phyloP scores from a whole-genome alignment of 441 rosid species.

The Adansonia gregorii region DNA sequence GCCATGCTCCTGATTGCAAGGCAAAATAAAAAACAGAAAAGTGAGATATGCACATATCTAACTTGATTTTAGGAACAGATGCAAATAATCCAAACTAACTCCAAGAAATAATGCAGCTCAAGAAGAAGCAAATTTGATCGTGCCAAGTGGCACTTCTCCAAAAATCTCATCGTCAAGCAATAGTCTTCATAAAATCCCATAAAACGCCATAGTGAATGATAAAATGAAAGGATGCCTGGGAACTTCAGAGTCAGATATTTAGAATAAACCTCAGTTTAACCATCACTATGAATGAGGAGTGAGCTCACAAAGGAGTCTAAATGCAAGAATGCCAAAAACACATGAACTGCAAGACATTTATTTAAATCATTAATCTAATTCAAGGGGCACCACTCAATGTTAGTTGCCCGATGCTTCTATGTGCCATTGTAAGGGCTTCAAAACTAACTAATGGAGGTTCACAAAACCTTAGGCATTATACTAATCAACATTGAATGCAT shows the following conservation, averaged over 20 bases:
- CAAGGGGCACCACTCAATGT: not conserved
- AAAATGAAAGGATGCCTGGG: not conserved
- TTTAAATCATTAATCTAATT: not conserved
- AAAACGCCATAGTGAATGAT: not conserved
- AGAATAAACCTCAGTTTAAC: not conserved
- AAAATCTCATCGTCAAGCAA: conserved; percentile 1
- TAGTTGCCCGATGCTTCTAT: not conserved
- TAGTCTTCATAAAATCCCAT: not conserved
- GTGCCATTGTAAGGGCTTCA: conserved; percentile 3
- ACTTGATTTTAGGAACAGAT: conserved; percentile 8
- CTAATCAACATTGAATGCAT: not conserved
- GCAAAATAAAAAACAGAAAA: conserved; percentile 19
- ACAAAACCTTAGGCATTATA: conserved; percentile 16
- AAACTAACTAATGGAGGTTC: not conserved
- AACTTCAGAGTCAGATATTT: not conserved
- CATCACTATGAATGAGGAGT: not conserved
- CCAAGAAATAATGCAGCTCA: conserved; percentile 2
- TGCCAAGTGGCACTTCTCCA: not conserved
- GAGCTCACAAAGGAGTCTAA: not conserved
- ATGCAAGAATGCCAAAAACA: not conserved
- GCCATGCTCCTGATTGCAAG: conserved; percentile 67
- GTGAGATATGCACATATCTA: conserved; percentile 10
- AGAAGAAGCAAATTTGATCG: not conserved
- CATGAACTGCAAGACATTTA: not conserved
- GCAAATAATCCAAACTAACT: not conserved